These are phyloP conservation scores for Ogataea nitratoaversa DNA, from an alignment of 805 yeast species.

Conservation along the genomic window DNA sequence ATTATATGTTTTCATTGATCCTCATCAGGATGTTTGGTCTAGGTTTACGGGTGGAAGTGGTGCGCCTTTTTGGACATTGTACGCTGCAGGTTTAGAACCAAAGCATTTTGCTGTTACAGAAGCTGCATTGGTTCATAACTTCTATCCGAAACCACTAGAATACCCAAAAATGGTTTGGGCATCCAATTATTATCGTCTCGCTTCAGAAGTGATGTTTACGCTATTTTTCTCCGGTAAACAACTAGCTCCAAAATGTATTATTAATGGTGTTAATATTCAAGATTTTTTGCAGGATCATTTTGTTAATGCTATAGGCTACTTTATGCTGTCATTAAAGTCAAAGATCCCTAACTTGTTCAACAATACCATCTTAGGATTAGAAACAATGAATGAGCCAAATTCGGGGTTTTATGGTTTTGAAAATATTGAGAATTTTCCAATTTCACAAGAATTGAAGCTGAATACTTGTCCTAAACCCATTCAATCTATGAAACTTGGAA, in stretches of 20 bases:
- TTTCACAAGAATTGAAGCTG: constrained; percentile 60
- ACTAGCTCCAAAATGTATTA: constrained; percentile 70
- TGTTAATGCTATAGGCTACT: constrained; percentile 45
- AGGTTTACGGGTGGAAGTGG: constrained; percentile 88
- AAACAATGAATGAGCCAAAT: constrained; percentile 83
- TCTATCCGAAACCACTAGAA: constrained; percentile 37
- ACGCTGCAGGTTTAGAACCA: constrained; percentile 86
- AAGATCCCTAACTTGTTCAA: constrained; percentile 43
- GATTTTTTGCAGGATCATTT: constrained; percentile 67
- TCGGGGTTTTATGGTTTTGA: constrained; percentile 65
- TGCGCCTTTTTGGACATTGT: constrained; percentile 90
- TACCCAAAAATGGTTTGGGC: constrained; percentile 93
- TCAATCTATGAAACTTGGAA: constrained; percentile 70
- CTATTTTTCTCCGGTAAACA: constrained; percentile 74
- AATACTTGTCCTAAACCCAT: constrained; percentile 82
- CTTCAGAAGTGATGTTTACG: constrained; percentile 78
- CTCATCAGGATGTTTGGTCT: constrained; percentile 95
- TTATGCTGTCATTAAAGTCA: constrained; percentile 38
- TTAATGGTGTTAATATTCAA: constrained; percentile 75
- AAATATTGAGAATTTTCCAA: constrained; percentile 52
- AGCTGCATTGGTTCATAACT: constrained; percentile 76
- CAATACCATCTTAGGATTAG: constrained; percentile 66
- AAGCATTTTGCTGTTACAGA: constrained; percentile 63
- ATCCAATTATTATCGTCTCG: constrained; percentile 75
- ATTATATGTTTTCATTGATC: constrained; percentile 74